Conservation (phyloP, 2,329 filamentous ascomycete species). For the Claviceps maximensis region DNA sequence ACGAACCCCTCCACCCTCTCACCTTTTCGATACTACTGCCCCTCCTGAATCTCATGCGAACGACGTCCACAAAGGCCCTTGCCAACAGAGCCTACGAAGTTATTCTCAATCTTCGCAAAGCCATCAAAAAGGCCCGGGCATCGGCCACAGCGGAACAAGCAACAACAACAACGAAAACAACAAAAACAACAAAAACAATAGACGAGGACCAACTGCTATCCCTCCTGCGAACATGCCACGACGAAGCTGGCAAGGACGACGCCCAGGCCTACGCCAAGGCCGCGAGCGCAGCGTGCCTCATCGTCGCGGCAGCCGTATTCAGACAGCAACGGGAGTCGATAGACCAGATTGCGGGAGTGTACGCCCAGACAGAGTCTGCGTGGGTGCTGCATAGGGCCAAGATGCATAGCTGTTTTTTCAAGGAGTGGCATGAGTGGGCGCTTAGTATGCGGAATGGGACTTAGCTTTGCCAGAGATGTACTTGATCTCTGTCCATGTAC, state of each 20-base stretch:
- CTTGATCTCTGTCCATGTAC: too few species aligned
- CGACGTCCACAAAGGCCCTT: slow-evolving; percentile 64
- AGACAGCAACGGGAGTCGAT: slow-evolving; percentile 38
- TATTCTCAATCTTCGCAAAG: slow-evolving; percentile 58
- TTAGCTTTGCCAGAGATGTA: neutral
- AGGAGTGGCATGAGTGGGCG: slow-evolving; percentile 65
- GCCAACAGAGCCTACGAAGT: slow-evolving; percentile 60
- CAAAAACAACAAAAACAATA: neutral
- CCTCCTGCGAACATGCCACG: slow-evolving; percentile 54
- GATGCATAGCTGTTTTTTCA: slow-evolving; percentile 53
- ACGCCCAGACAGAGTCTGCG: slow-evolving; percentile 42
- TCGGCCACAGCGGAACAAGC: slow-evolving; percentile 4
- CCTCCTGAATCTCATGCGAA: slow-evolving; percentile 61
- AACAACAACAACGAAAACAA: neutral
- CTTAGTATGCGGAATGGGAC: slow-evolving; percentile 28
- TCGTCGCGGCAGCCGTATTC: slow-evolving; percentile 51
- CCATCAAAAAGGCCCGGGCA: slow-evolving; percentile 42
- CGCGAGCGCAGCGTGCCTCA: slow-evolving; percentile 59
- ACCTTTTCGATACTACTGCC: slow-evolving; percentile 61
- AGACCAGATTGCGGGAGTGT: slow-evolving; percentile 46
- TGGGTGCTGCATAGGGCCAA: slow-evolving; percentile 46
- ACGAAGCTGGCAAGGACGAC: slow-evolving; percentile 47
- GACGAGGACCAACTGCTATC: slow-evolving; percentile 33
- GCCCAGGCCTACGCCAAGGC: slow-evolving; percentile 61
- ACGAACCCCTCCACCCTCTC: slow-evolving; percentile 55